A percentile compares a stretch with the other conserved stretches of the same genome.
phyloP scores from a whole-genome alignment of 305 asterid genomes.

The Lippia alba region DNA sequence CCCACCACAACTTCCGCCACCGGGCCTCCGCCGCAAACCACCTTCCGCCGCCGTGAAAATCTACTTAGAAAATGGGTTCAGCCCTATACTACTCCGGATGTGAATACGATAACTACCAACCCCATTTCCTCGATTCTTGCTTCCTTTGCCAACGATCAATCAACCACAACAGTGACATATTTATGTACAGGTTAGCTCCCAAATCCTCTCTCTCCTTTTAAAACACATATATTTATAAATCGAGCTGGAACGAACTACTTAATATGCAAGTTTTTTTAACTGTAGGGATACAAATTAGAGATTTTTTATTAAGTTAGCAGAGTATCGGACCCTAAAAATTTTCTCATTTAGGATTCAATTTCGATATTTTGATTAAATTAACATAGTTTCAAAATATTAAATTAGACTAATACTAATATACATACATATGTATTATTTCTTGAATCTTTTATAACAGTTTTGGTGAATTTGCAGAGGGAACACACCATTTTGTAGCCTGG shows the following conservation, averaged over 20 bases:
- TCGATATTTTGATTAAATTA: too few relatives aligned
- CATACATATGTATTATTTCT: neutral
- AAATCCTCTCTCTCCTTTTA: neutral
- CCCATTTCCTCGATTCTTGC: conserved; percentile 91
- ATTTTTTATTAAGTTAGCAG: too few relatives aligned
- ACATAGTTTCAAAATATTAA: too few relatives aligned
- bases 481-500: conserved; percentile 74
- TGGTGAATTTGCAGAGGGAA: conserved; percentile 60
- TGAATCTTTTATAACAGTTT: too few relatives aligned
- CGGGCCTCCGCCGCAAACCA: neutral
- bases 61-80: conserved; percentile 43
- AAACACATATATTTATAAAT: too few relatives aligned
- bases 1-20: conserved; percentile 10
- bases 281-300: too few relatives aligned
- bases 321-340: too few relatives aligned
- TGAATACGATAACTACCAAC: conserved; percentile 51
- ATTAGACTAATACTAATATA: too few relatives aligned
- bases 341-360: too few relatives aligned
- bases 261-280: too few relatives aligned
- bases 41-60: neutral
- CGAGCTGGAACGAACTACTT: too few relatives aligned
- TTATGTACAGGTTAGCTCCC: conserved; percentile 83
- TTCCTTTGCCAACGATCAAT: conserved; percentile 66
- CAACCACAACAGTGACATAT: conserved; percentile 78
- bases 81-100: conserved; percentile 52